Percentiles rank a stretch among this genome's conserved stretches.
Conservation (phyloP, 495 filamentous ascomycete genomes). For the Evernia prunastri region DNA sequence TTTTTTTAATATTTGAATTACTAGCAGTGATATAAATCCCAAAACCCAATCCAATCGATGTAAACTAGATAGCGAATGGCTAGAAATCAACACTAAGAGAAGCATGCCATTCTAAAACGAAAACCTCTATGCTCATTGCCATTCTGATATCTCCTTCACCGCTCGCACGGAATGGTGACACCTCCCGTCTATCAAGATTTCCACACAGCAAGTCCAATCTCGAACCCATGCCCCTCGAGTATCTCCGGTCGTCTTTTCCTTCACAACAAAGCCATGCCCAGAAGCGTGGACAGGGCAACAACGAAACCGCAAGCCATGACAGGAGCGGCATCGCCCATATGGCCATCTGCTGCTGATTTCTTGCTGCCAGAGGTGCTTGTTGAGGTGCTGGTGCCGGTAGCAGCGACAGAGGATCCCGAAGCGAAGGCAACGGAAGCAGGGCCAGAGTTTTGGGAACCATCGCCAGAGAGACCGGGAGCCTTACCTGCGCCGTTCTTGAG, state of each 20-base stretch:
- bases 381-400: constrained; percentile 32
- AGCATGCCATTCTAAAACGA: constrained; percentile 16
- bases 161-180: background rate
- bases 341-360: constrained; percentile 39
- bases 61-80: constrained; percentile 9
- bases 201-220: background rate
- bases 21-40: constrained; percentile 2
- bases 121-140: constrained; percentile 7
- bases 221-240: background rate
- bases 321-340: constrained; percentile 43
- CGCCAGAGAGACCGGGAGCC: constrained; percentile 63
- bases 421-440: constrained; percentile 55
- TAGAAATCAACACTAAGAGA: constrained; percentile 5
- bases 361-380: constrained; percentile 25
- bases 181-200: too few species aligned
- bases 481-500: constrained; percentile 68
- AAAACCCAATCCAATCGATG: constrained; percentile 4
- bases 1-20: constrained; percentile 6
- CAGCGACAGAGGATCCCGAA: constrained; percentile 53
- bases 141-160: constrained; percentile 6
- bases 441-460: constrained; percentile 66
- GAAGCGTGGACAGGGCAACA: constrained; percentile 52
- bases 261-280: constrained; percentile 58
- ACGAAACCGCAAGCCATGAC: constrained; percentile 47
- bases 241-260: background rate